phyloP scores from a whole-genome alignment of 768 basidiomycete genomes.

The Sarcodon sp. region DNA sequence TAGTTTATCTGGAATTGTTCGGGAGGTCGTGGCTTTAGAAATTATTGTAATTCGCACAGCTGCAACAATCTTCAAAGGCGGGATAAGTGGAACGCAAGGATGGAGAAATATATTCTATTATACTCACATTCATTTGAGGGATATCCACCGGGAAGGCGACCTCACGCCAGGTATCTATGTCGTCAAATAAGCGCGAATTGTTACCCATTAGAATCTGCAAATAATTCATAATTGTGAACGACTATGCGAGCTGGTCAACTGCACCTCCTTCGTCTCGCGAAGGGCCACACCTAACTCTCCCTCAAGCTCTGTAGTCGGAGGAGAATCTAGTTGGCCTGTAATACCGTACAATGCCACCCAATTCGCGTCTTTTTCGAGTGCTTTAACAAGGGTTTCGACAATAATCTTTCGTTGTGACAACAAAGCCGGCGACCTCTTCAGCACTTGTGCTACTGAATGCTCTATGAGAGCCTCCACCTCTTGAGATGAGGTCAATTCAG shows the following conservation, averaged over 20 bases:
- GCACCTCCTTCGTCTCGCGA: not conserved
- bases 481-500: slow-evolving; percentile 13
- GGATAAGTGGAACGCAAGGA: slow-evolving; percentile 3
- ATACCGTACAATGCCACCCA: slow-evolving; percentile 65
- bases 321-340: slow-evolving; percentile 58
- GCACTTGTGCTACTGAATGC: slow-evolving; percentile 27
- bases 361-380: slow-evolving; percentile 43
- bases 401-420: slow-evolving; percentile 27
- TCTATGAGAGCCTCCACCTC: slow-evolving; percentile 60
- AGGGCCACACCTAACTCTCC: slow-evolving; percentile 16
- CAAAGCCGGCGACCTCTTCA: slow-evolving; percentile 22
- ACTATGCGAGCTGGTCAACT: slow-evolving; percentile 18
- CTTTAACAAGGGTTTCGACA: slow-evolving; percentile 36
- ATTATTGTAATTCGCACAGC: slow-evolving; percentile 30
- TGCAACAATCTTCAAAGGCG: slow-evolving; percentile 43
- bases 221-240: not conserved
- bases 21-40: not conserved
- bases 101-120: not conserved
- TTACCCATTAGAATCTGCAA: slow-evolving; percentile 19
- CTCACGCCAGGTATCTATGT: slow-evolving; percentile 43
- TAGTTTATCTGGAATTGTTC: slow-evolving; percentile 9
- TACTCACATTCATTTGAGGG: slow-evolving; percentile 63
- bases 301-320: slow-evolving; percentile 20
- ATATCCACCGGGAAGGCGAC: slow-evolving; percentile 80
- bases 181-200: slow-evolving; percentile 10